Evolutionary conservation across 2,329 filamentous ascomycete species (phyloP).

Genomic region (Phaeoacremonium minimum): DNA sequence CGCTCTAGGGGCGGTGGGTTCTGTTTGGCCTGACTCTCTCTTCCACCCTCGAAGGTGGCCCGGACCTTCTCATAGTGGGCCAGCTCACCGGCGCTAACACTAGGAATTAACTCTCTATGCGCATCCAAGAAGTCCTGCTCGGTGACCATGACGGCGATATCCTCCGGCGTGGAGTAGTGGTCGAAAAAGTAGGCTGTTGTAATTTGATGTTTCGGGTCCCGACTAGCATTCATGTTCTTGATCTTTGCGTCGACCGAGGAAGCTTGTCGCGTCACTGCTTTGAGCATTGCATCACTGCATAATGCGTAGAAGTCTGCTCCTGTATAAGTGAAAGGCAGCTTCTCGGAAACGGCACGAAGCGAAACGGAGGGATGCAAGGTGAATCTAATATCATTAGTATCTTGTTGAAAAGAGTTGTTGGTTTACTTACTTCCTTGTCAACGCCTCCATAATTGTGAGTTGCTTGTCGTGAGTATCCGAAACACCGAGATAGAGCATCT

Average conservation of each 20-base stretch:
- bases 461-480: constrained; percentile 97
- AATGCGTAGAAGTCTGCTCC: constrained; percentile 96
- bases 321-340: constrained; percentile 91
- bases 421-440: constrained; percentile 79
- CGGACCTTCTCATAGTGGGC: constrained; percentile 86
- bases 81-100: constrained; percentile 87
- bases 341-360: constrained; percentile 67
- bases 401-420: neutral
- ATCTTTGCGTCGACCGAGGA: constrained; percentile 81
- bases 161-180: constrained; percentile 76
- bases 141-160: constrained; percentile 81
- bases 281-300: constrained; percentile 97
- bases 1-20: constrained; percentile 15
- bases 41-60: constrained; percentile 70
- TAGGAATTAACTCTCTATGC: constrained; percentile 82
- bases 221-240: constrained; percentile 55
- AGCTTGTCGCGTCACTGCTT: constrained; percentile 91
- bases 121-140: constrained; percentile 85
- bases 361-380: constrained; percentile 76
- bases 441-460: constrained; percentile 84
- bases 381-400: constrained; percentile 54
- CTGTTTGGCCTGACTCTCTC: constrained; percentile 27
- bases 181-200: constrained; percentile 96
- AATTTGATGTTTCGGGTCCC: constrained; percentile 43
- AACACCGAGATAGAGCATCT: constrained; percentile 96